These are phyloP conservation scores for Cyclotella baltica DNA, from an alignment of 108 stramenopile genomes.

Conservation along the genomic window DNA sequence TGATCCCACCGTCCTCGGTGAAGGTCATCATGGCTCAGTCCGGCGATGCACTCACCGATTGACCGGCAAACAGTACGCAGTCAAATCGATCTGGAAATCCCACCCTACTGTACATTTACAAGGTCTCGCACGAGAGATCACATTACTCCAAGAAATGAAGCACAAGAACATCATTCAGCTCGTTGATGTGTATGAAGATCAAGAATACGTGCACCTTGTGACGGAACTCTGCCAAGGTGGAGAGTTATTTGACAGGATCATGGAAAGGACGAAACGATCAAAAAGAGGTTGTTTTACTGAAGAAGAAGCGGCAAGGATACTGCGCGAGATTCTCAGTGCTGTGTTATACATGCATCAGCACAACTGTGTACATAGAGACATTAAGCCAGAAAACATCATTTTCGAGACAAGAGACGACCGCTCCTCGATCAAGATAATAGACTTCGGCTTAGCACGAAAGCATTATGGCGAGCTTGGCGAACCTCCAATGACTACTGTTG, in stretches of 20 bases:
- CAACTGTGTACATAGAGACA: constrained; percentile 73
- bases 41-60: constrained; percentile 32
- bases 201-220: constrained; percentile 70
- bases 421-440: constrained; percentile 84
- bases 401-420: constrained; percentile 59
- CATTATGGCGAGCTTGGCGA: constrained; percentile 24
- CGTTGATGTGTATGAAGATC: constrained; percentile 79
- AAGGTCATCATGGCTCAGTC: constrained; percentile 48
- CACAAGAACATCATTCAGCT: constrained; percentile 85
- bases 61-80: constrained; percentile 44
- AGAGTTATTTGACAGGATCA: constrained; percentile 81
- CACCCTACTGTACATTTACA: constrained; percentile 18
- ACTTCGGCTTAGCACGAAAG: constrained; percentile 86
- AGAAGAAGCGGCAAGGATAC: constrained; percentile 55
- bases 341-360: constrained; percentile 81
- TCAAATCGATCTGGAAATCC: constrained; percentile 45
- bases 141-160: constrained; percentile 57
- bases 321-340: constrained; percentile 64
- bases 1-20: constrained; percentile 43
- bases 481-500: constrained; percentile 54
- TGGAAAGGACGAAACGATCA: constrained; percentile 55
- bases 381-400: constrained; percentile 51
- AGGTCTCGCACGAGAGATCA: constrained; percentile 56
- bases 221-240: constrained; percentile 86
- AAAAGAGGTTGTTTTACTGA: constrained; percentile 56